Base-by-base conservation (phyloP, 768 basidiomycete genomes). In the Boletus coccyginus region DNA sequence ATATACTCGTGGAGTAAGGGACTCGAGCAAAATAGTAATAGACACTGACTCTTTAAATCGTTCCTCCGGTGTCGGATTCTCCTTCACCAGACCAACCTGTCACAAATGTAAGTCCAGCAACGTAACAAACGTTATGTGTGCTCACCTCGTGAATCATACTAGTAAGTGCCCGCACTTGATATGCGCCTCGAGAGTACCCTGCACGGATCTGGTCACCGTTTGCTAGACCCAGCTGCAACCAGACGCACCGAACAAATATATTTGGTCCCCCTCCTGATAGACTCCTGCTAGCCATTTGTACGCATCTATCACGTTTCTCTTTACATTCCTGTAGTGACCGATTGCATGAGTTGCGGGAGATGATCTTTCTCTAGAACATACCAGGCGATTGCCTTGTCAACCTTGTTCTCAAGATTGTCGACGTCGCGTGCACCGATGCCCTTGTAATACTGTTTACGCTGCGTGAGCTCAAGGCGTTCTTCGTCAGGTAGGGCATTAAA, bases 341-440 rank as follows among this genome's bases (percentile, higher is more conserved):
- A 27, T 27, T 5, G 5, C 27, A 27, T 27, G 27, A 27, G 27
- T 27, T 27, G 27, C 5, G 5, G 27, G 3, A 27, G 2, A 27
- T 12, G 5, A 49, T 13, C 13, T 21, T 38, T 29, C 11, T 2
- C 7, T 1, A 31, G 7, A 12, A 59, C 60, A 9, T 40, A 61
- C 58, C 41, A 13, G 46, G 58, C 54, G 3, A 47, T 5, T 31
- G 40, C 35, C 51, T 27, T 32, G 12, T 62, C 53, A 9, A 46
- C n/a, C 27, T 3, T 8, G 17, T 33, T 56, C 5, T 7, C 27
- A 2, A 33, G 7, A 7, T 41, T 0, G 11, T 40, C 29, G 7
- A 3, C 7, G 0, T 54, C 21, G 17, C 65, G 63, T 1, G 67
- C 70, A 16, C 72, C 74, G 17, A 74, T 66, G 4, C 73, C 74